These are phyloP conservation scores for Solanum rostratum DNA, from an alignment of 257 asterid species.

Conservation along the genomic window DNA sequence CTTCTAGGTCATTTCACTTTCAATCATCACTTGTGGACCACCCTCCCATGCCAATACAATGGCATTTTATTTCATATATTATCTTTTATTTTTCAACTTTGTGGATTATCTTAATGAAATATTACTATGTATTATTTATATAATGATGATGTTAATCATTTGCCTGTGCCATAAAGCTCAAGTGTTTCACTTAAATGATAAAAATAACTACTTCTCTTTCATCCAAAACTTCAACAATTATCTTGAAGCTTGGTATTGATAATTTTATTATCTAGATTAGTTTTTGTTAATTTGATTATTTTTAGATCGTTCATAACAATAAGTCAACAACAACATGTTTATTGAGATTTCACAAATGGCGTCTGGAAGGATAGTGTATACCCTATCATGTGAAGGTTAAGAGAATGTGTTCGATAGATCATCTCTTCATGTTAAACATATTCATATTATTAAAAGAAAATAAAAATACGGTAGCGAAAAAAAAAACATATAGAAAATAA, in stretches of 20 bases:
- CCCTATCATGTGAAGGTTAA: background rate
- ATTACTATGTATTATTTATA: constrained; percentile 5
- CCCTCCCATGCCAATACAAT: background rate
- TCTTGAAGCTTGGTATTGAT: background rate
- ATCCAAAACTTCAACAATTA: no score
- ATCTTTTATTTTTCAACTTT: background rate
- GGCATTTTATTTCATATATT: background rate
- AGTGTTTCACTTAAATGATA: background rate
- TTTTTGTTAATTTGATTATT: no score
- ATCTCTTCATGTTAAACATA: background rate
- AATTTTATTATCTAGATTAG: no score
- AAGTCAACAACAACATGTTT: background rate
- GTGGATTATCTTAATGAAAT: constrained; percentile 1
- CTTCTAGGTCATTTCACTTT: constrained; percentile 25
- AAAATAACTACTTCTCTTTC: background rate
- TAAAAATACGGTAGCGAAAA: background rate
- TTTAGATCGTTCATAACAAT: background rate
- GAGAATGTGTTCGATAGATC: background rate
- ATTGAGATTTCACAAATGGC: background rate
- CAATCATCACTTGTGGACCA: constrained; percentile 26
- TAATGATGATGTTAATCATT: constrained; percentile 32
- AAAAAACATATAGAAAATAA: background rate
- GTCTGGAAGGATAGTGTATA: background rate
- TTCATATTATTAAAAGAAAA: background rate
- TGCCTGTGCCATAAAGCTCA: constrained; percentile 7